Conservation (phyloP, 2,329 filamentous ascomycete genomes). For the Penicillium sp. region DNA sequence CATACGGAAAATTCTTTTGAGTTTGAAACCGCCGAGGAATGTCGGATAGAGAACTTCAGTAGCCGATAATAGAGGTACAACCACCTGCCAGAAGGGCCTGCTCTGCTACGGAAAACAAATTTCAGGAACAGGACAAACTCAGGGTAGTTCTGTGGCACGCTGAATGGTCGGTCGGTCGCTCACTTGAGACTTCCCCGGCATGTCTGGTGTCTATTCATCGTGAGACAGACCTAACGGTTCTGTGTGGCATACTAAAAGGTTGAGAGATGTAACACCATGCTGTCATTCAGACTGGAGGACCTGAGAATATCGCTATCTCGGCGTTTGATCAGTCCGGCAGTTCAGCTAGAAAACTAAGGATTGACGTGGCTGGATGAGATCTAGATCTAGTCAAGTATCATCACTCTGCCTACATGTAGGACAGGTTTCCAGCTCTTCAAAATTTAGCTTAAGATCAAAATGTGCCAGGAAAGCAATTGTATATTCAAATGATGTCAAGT, state of each 20-base stretch:
- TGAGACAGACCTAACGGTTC: not conserved
- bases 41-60: not conserved
- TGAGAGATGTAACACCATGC: not conserved
- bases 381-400: too few species aligned
- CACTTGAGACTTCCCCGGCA: not conserved
- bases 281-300: not conserved
- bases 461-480: not conserved
- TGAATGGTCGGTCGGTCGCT: not conserved
- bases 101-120: not conserved
- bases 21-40: not conserved
- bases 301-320: not conserved
- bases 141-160: not conserved
- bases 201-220: not conserved
- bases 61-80: not conserved
- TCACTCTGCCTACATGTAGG: too few species aligned
- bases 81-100: too few species aligned
- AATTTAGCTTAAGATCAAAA: not conserved
- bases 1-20: not conserved
- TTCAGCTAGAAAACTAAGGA: not conserved
- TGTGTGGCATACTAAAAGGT: not conserved
- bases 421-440: too few species aligned
- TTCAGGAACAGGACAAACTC: not conserved
- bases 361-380: not conserved
- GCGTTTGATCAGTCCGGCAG: not conserved
- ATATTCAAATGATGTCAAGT: not conserved